Percentiles rank a stretch among this genome's conserved stretches.
Conservation (phyloP, 768 basidiomycete genomes). For the Clavulina sp. region DNA sequence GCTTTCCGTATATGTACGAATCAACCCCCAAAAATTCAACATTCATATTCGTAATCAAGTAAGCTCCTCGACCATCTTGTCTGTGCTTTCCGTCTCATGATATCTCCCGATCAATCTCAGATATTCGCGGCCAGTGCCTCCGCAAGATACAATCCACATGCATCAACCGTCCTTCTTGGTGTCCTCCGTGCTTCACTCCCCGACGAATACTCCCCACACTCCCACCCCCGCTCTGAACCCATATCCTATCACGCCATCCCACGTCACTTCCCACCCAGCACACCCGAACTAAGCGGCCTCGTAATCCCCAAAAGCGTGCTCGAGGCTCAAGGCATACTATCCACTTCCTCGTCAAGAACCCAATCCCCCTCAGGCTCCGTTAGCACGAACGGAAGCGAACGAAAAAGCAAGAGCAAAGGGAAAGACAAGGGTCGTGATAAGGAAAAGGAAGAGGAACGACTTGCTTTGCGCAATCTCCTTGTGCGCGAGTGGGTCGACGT, state of each 20-base stretch:
- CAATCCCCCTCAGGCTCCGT: background rate
- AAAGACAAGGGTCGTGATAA: background rate
- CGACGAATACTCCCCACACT: constrained; percentile 40
- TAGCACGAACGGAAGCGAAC: background rate
- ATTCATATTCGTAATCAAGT: constrained; percentile 78
- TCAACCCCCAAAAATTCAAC: constrained; percentile 81
- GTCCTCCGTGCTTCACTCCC: constrained; percentile 51
- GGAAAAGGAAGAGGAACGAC: background rate
- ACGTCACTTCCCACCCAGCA: constrained; percentile 44
- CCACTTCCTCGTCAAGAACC: too few species aligned
- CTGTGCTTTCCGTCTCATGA: constrained; percentile 7
- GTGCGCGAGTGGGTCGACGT: constrained; percentile 71
- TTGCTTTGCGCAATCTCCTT: constrained; percentile 26
- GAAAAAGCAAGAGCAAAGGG: background rate
- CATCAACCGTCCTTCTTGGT: constrained; percentile 54
- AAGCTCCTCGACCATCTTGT: constrained; percentile 13
- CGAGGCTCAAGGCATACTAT: too few species aligned
- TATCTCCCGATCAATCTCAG: constrained; percentile 30
- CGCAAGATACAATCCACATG: constrained; percentile 64
- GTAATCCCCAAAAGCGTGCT: too few species aligned
- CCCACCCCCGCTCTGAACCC: constrained; percentile 23
- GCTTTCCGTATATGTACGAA: constrained; percentile 61
- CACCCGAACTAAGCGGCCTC: constrained; percentile 34
- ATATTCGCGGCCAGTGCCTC: constrained; percentile 58
- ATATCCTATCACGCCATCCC: constrained; percentile 48